These are phyloP conservation scores for Xylaria sp. DNA, from an alignment of 2,329 filamentous ascomycete genomes.

Conservation along the genomic window DNA sequence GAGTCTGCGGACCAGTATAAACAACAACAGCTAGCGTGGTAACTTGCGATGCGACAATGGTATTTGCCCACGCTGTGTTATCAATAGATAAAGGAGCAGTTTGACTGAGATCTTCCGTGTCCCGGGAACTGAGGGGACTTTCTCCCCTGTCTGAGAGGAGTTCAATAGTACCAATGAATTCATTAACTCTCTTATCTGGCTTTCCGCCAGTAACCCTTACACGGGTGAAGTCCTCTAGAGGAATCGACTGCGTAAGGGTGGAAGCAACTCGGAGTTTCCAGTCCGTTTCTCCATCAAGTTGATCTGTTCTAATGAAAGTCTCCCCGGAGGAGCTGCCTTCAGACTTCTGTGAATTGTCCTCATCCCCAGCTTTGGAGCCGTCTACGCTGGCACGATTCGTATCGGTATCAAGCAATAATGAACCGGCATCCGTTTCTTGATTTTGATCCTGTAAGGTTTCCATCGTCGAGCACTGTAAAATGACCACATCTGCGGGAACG, in stretches of 20 bases:
- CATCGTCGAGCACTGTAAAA: slow-evolving; percentile 80
- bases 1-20: slow-evolving; percentile 93
- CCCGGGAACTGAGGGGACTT: slow-evolving; percentile 52
- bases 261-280: slow-evolving; percentile 96
- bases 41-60: slow-evolving; percentile 92
- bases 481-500: slow-evolving; percentile 92
- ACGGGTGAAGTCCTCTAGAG: slow-evolving; percentile 75
- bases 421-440: slow-evolving; percentile 51
- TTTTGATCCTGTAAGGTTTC: slow-evolving; percentile 56
- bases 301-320: slow-evolving; percentile 96
- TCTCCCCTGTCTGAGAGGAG: slow-evolving; percentile 68
- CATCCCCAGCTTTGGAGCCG: slow-evolving; percentile 46
- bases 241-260: slow-evolving; percentile 82
- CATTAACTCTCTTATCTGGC: slow-evolving; percentile 92
- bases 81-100: slow-evolving; percentile 87
- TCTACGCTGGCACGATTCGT: slow-evolving; percentile 38
- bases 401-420: slow-evolving; percentile 55
- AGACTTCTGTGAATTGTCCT: slow-evolving; percentile 47
- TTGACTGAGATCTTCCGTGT: slow-evolving; percentile 54
- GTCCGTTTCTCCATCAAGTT: slow-evolving; percentile 96
- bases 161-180: slow-evolving; percentile 91
- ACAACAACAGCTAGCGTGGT: slow-evolving; percentile 89
- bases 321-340: slow-evolving; percentile 72
- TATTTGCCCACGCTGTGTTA: slow-evolving; percentile 99
- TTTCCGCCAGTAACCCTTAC: slow-evolving; percentile 83